phyloP scores from a whole-genome alignment of 169 alveolate genomes.

The Plasmodium gaboni region DNA sequence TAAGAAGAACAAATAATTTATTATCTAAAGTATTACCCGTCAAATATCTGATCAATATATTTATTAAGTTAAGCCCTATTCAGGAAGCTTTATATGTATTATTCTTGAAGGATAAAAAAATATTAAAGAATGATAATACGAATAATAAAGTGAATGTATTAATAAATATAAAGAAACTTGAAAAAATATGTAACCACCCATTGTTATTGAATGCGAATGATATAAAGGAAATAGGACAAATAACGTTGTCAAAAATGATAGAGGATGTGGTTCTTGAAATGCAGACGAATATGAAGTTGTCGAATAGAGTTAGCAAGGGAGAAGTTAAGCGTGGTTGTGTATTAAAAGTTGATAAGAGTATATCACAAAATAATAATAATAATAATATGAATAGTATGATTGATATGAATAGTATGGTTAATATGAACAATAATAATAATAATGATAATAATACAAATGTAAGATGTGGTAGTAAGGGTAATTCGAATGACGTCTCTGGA shows the following conservation, averaged over 20 bases:
- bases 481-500: too few species aligned
- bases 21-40: constrained; percentile 93
- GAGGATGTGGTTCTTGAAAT: constrained; percentile 41
- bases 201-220: constrained; percentile 24
- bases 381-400: too few species aligned
- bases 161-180: constrained; percentile 48
- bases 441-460: too few species aligned
- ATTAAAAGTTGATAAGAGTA: not conserved
- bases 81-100: constrained; percentile 87
- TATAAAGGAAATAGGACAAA: constrained; percentile 81
- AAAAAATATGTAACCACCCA: constrained; percentile 52
- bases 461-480: too few species aligned
- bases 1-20: constrained; percentile 91
- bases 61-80: constrained; percentile 89
- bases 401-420: too few species aligned
- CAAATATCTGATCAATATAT: constrained; percentile 89
- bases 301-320: constrained; percentile 16
- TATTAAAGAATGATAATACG: constrained; percentile 30
- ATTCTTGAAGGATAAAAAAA: constrained; percentile 76
- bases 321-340: constrained; percentile 76
- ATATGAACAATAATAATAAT: too few species aligned
- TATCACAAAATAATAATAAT: too few species aligned
- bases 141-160: constrained; percentile 48
- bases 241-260: constrained; percentile 76
- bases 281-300: not conserved